A percentile compares a stretch with the other conserved stretches of the same genome.
phyloP scores from a whole-genome alignment of 2,329 filamentous ascomycete species.

The Coleophoma cylindrospora region DNA sequence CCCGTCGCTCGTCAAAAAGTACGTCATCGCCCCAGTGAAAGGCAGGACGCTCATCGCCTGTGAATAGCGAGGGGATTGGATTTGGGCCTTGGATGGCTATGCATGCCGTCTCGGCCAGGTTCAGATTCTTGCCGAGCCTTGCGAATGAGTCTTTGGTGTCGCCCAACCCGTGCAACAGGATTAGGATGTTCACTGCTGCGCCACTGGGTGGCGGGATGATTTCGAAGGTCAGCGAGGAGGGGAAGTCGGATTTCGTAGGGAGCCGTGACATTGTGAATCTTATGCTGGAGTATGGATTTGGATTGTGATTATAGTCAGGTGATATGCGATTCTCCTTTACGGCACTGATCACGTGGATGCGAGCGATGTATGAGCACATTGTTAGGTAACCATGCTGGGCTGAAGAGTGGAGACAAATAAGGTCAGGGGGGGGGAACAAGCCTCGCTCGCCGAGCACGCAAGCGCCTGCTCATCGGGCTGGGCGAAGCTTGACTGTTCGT shows the following conservation, averaged over 20 bases:
- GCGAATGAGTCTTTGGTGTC: constrained; percentile 57
- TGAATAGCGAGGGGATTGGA: constrained; percentile 48
- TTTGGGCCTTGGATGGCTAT: constrained; percentile 56
- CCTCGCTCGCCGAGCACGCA: too few relatives aligned
- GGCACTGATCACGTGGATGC: too few relatives aligned
- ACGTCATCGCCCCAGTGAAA: constrained; percentile 60
- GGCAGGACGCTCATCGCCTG: constrained; percentile 18
- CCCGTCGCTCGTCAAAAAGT: constrained; percentile 44
- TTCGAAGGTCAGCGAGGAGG: constrained; percentile 31
- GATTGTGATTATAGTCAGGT: background rate
- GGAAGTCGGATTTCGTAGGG: constrained; percentile 39
- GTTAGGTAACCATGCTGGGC: too few relatives aligned
- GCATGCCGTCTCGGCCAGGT: constrained; percentile 60
- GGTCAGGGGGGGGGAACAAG: background rate
- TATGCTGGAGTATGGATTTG: background rate
- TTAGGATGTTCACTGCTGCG: constrained; percentile 52
- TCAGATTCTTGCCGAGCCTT: constrained; percentile 50
- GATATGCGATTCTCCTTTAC: background rate
- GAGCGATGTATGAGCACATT: too few relatives aligned
- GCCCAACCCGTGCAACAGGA: constrained; percentile 66
- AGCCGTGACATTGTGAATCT: constrained; percentile 11
- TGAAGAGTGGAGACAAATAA: background rate
- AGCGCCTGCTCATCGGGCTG: too few relatives aligned
- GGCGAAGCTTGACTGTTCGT: too few relatives aligned
- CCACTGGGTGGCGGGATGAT: constrained; percentile 26